Conservation (phyloP, 2,329 filamentous ascomycete genomes). For the Monilinia vaccinii-corymbosi region DNA sequence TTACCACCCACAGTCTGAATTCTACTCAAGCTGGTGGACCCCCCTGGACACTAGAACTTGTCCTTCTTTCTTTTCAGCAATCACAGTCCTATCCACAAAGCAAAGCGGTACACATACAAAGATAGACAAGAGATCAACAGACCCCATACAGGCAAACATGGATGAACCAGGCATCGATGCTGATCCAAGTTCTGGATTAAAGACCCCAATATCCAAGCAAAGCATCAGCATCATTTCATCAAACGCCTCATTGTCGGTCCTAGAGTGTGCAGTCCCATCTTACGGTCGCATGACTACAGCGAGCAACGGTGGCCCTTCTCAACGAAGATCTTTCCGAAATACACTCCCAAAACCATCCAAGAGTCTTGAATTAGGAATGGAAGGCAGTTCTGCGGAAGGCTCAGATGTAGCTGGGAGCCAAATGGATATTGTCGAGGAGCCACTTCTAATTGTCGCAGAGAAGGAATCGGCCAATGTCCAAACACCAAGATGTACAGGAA, state of each 20-base stretch:
- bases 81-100: neutral
- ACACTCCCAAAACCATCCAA: neutral
- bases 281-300: neutral
- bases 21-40: neutral
- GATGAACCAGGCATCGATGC: neutral
- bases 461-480: neutral
- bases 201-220: neutral
- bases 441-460: neutral
- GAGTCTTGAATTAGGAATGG: neutral
- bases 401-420: neutral
- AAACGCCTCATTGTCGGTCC: no score
- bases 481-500: neutral
- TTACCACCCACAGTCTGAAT: neutral
- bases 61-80: neutral
- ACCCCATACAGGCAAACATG: neutral
- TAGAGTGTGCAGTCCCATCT: neutral
- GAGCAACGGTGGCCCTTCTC: neutral
- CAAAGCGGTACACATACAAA: neutral
- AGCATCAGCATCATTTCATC: no score
- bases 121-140: neutral
- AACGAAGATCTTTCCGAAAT: neutral
- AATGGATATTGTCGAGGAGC: neutral
- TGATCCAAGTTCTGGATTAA: neutral
- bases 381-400: neutral
- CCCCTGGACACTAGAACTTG: neutral